Evolutionary conservation across 2,329 filamentous ascomycete species (phyloP).

Genomic region (Colletotrichum endophyticum): DNA sequence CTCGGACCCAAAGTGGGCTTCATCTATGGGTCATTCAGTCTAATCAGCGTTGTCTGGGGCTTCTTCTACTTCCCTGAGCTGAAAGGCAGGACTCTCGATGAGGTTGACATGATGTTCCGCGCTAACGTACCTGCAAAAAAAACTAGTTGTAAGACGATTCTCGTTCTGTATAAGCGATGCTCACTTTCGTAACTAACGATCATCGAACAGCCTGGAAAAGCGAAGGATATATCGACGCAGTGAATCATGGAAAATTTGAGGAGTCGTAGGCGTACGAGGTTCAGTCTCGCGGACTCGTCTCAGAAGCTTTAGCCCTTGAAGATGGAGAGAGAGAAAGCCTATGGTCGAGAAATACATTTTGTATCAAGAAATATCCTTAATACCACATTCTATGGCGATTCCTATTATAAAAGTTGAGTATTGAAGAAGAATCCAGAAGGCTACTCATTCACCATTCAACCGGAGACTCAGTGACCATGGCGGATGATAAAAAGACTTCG

Average conservation of each 20-base stretch:
- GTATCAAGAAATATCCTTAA: neutral
- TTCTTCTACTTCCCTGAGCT: neutral
- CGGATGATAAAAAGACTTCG: neutral
- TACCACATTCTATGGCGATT: neutral
- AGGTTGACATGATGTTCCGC: neutral
- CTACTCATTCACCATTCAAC: neutral
- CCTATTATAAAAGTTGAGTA: accelerated
- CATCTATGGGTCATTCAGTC: neutral
- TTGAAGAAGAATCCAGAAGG: neutral
- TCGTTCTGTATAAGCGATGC: neutral
- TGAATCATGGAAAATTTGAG: neutral
- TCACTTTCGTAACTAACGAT: neutral
- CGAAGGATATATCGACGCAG: neutral
- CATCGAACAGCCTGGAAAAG: neutral
- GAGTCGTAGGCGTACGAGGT: neutral
- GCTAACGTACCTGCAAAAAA: neutral
- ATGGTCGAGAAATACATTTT: neutral
- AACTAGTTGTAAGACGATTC: neutral
- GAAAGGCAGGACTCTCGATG: neutral
- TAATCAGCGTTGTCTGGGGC: neutral
- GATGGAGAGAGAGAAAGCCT: neutral
- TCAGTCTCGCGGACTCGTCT: neutral
- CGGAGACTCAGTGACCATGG: neutral
- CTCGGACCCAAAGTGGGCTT: neutral
- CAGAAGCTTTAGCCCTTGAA: neutral